Base-by-base conservation (phyloP, 768 basidiomycete species). In the Cystoderma amianthinum region DNA sequence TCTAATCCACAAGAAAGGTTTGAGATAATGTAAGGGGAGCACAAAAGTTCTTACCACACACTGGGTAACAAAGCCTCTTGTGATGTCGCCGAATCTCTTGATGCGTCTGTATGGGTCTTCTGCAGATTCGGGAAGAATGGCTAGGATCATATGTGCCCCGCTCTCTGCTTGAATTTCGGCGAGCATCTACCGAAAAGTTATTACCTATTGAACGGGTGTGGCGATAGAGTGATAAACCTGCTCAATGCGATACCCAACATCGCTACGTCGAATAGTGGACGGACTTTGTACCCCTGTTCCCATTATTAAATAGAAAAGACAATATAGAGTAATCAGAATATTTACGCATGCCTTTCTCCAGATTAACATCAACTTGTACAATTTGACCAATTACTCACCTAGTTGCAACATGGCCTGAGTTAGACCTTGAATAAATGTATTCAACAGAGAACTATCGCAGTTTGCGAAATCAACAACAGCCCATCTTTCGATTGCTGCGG, bases 31-130 rank as follows among this genome's bases (percentile, higher is more conserved):
- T 23, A 3, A n/a, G n/a, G n/a, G n/a, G n/a, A n/a, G n/a, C n/a
- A n/a, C n/a, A n/a, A n/a, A n/a, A n/a, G 21, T 39, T 7, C 68
- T 62, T 57, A 80, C 80, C 38, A 85, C 48, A 51, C 83, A 83
- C 36, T 85, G 82, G 0, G 82, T 83, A 0, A 72, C 69, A 1
- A 82, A 68, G 6, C 83, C 82, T 13, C 17, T 67, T 60, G 38
- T 71, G 65, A 59, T 77, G 69, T 53, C 44, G 4, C 58, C 53
- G 36, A 53, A 62, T 15, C 57, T 44, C 40, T 65, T 65, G n/a
- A 63, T 53, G 13, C 45, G 44, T 3, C 46, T 48, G 36, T 65
- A 64, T 4, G 54, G 39, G 1, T 51, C 48, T 5, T 55, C 48
- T 15, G 56, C 61, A 12, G 51, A 51, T 6, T 64, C 62, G 2